Base-by-base conservation (phyloP, 768 basidiomycete species). In the Tulasnella sp. region DNA sequence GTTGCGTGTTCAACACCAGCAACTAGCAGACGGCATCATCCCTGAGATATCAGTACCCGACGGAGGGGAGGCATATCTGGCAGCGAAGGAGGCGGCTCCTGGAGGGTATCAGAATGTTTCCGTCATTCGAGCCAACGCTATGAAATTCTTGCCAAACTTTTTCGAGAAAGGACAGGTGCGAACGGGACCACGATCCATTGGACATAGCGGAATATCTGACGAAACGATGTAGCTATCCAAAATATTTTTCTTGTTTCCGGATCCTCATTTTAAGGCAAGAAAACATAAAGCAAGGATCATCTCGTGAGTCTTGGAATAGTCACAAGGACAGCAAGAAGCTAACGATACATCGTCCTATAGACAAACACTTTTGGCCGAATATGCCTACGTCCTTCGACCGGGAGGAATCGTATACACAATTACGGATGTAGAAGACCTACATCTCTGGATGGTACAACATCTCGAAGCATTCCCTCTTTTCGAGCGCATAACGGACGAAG, bases 271-370 rank as follows among this genome's bases (percentile, higher is more conserved):
- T 90, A 99, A 99, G 85, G 89, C 90, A 12, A 92, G 97, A 83
- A 99, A 99, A 85, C 97, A 99, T 88, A 99, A 99, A 87, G 97
- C 97, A 1, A 92, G 98, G 84, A 99, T 99, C 84, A 97, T 99
- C 84, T 98, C 97, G 76, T 86, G 75, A 77, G 87, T 83, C 19
- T 40, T 27, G 38, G 14, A 38, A 12, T 42, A 48, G 14, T 38
- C 19, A 48, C 19, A 0, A 39, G 27, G 39, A 48, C n/a, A 0
- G 74, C 31, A 5, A 56, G 24, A 36, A 56, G 7, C 36, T 75
- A 18, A 71, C 48, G 36, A 36, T n/a, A n/a, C 8, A 71, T 27
- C 62, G 12, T 40, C 8, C 21, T 40, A 8, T 80, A 88, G 87
- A 34, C 94, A 96, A 8, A 97, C 97, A n/a, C 89, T 99, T 40